These are phyloP conservation scores for Colletotrichum sp. DNA, from an alignment of 2,329 filamentous ascomycete species.

Conservation along the genomic window DNA sequence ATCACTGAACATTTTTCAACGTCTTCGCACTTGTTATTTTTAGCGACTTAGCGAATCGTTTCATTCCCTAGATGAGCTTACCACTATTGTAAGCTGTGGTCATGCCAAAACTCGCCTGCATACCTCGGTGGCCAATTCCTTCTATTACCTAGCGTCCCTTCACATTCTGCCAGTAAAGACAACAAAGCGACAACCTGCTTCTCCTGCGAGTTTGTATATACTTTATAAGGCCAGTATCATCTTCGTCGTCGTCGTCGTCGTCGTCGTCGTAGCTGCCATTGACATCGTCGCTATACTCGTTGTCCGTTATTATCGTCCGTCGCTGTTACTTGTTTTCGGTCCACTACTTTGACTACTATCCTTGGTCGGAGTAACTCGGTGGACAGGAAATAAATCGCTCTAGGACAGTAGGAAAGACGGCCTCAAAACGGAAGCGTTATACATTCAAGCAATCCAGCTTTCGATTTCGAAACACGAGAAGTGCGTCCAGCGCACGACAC, in stretches of 20 bases:
- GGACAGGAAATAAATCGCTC: neutral
- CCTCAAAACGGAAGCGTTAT: neutral
- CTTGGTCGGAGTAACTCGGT: neutral
- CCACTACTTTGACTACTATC: no score
- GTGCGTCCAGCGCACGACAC: neutral
- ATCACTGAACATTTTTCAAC: neutral
- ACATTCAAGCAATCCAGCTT: neutral
- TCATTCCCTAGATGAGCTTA: neutral
- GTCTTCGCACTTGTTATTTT: neutral
- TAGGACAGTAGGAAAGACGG: neutral
- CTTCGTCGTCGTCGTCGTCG: no score
- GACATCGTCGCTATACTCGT: neutral
- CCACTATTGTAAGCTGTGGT: neutral
- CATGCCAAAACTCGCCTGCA: accelerated
- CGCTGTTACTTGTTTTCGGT: neutral
- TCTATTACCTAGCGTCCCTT: neutral
- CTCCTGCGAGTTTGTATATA: accelerated
- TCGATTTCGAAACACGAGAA: neutral
- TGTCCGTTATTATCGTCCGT: neutral
- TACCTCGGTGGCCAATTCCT: neutral
- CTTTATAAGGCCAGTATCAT: neutral
- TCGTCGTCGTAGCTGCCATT: no score
- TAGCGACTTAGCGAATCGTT: neutral
- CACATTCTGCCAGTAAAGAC: neutral
- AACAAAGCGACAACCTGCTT: neutral